Evolutionary conservation across 1,284 basidiomycete genomes (phyloP).

Genomic region (Tetrapyrgos nigripes): DNA sequence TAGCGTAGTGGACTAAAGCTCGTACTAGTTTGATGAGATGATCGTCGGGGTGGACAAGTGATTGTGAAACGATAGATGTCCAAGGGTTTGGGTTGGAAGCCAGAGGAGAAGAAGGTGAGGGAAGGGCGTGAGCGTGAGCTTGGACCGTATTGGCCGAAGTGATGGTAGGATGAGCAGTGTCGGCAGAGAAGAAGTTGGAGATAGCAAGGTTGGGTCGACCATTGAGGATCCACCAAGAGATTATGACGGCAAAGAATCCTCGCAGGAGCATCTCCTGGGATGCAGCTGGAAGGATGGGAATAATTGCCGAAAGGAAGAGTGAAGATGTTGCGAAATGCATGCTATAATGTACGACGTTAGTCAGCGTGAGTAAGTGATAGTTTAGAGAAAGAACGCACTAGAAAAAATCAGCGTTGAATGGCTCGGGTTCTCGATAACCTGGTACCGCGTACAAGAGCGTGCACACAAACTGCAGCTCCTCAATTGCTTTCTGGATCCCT

Average conservation of each 20-base stretch:
- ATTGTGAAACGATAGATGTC: slow-evolving; percentile 54
- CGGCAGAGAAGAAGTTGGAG: slow-evolving; percentile 42
- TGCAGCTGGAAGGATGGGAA: slow-evolving; percentile 39
- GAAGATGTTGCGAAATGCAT: slow-evolving; percentile 64
- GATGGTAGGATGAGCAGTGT: slow-evolving; percentile 33
- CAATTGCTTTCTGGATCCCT: slow-evolving; percentile 48
- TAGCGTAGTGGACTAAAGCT: slow-evolving; percentile 55
- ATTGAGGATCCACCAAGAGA: slow-evolving; percentile 48
- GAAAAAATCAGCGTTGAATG: slow-evolving; percentile 54
- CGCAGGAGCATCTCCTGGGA: slow-evolving; percentile 50
- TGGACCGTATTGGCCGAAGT: neutral
- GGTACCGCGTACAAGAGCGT: slow-evolving; percentile 48
- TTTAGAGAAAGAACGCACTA: slow-evolving; percentile 38
- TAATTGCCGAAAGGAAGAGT: slow-evolving; percentile 53
- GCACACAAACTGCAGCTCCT: slow-evolving; percentile 52
- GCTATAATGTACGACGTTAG: slow-evolving; percentile 30
- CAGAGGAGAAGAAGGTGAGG: slow-evolving; percentile 9
- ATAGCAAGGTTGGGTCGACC: slow-evolving; percentile 48
- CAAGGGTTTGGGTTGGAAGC: slow-evolving; percentile 58
- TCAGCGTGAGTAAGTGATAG: neutral
- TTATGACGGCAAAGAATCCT: slow-evolving; percentile 43
- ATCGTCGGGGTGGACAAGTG: slow-evolving; percentile 59
- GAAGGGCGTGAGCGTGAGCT: neutral
- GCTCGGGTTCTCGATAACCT: slow-evolving; percentile 42
- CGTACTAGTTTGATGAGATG: slow-evolving; percentile 65